Conservation (phyloP, 306 rosid genomes). For the Cicer yamashitae region DNA sequence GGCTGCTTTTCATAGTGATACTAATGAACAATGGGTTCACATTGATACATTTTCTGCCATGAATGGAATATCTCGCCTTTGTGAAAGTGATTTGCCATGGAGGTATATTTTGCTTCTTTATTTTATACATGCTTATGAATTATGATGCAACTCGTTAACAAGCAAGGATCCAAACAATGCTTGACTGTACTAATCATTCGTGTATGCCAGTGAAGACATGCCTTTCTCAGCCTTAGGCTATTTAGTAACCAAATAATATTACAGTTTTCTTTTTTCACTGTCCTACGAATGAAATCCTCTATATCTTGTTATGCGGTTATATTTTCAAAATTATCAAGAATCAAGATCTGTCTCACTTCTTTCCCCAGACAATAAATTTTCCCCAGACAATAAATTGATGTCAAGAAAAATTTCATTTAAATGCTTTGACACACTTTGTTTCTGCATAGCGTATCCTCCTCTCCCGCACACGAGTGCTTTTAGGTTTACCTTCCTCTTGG, state of each 20-base stretch:
- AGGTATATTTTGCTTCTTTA: slow-evolving; percentile 59
- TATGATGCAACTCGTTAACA: slow-evolving; percentile 8
- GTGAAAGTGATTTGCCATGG: slow-evolving; percentile 79
- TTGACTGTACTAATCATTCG: slow-evolving; percentile 9
- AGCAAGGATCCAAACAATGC: slow-evolving; percentile 28
- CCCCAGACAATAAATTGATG: neutral
- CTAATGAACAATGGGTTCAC: slow-evolving; percentile 73
- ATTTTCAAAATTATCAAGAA: neutral
- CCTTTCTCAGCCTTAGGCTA: slow-evolving; percentile 28
- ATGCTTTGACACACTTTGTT: neutral
- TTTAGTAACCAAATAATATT: slow-evolving; percentile 8
- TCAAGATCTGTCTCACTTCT: neutral
- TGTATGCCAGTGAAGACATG: neutral
- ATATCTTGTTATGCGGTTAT: neutral
- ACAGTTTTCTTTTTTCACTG: slow-evolving; percentile 8
- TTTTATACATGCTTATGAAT: slow-evolving; percentile 12
- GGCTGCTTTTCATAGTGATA: slow-evolving; percentile 59
- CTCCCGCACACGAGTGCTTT: neutral
- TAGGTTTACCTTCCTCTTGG: neutral
- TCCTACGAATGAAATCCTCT: slow-evolving; percentile 2
- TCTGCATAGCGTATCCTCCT: slow-evolving; percentile 1
- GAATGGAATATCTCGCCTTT: slow-evolving; percentile 94
- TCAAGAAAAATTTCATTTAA: neutral
- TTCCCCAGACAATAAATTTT: neutral
- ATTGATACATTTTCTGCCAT: slow-evolving; percentile 96